Percentiles rank a stretch among this genome's conserved stretches.
Evolutionary conservation across 306 rosid genomes (phyloP).

Genomic region (Vachellia collinsii): DNA sequence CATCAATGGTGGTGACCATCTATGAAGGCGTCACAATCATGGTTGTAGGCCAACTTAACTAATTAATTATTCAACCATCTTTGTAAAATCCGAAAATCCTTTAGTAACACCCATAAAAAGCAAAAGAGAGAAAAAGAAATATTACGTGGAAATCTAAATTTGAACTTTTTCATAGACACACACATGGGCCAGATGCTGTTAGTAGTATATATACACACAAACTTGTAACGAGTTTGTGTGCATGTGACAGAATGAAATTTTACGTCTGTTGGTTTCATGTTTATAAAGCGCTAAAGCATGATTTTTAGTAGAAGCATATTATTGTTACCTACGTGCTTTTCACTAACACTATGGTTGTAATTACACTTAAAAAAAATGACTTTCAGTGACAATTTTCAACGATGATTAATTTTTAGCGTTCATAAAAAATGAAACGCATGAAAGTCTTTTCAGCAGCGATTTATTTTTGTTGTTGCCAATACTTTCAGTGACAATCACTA

Average conservation of each 20-base stretch:
- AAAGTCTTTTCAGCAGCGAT: too few relatives aligned
- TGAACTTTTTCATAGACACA: background rate
- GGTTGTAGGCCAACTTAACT: conserved; percentile 28
- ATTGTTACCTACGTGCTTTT: too few relatives aligned
- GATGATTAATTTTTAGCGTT: too few relatives aligned
- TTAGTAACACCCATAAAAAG: background rate
- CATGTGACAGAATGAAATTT: background rate
- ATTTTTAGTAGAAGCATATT: too few relatives aligned
- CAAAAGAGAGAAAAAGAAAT: background rate
- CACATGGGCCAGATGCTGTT: too few relatives aligned
- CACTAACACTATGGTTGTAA: too few relatives aligned
- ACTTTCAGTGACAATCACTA: too few relatives aligned
- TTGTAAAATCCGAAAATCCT: background rate
- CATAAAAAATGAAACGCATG: too few relatives aligned
- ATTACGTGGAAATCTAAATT: background rate
- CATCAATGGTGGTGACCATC: background rate
- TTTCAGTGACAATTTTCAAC: too few relatives aligned
- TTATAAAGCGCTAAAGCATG: background rate
- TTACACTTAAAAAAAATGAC: too few relatives aligned
- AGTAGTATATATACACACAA: too few relatives aligned
- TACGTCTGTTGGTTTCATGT: background rate
- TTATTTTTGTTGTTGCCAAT: too few relatives aligned
- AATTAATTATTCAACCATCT: background rate
- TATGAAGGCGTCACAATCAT: conserved; percentile 27
- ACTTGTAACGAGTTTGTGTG: background rate